A percentile compares a stretch with the other conserved stretches of the same genome.
Evolutionary conservation across 148 eudicot species (phyloP).

Genomic region (Heliosperma pusillum): DNA sequence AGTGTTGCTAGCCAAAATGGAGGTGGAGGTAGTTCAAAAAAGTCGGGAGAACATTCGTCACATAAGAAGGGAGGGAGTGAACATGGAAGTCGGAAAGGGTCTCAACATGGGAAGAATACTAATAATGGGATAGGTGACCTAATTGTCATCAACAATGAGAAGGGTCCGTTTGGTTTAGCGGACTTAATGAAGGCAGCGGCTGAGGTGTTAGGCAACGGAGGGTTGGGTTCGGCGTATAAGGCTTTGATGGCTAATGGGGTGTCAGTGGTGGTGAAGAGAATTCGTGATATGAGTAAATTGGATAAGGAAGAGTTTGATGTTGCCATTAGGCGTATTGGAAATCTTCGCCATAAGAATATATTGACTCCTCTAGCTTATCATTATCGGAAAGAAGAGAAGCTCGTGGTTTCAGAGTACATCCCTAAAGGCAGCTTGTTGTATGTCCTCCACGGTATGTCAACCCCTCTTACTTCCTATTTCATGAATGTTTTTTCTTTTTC

Average conservation of each 20-base stretch:
- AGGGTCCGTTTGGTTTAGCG: conserved; percentile 57
- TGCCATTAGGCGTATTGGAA: conserved; percentile 48
- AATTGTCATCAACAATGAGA: conserved; percentile 49
- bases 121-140: conserved; percentile 35
- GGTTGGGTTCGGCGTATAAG: conserved; percentile 67
- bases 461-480: not conserved
- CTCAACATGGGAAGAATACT: conserved; percentile 25
- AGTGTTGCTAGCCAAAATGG: not conserved
- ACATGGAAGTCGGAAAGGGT: conserved; percentile 26
- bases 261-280: conserved; percentile 70
- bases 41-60: conserved; percentile 23
- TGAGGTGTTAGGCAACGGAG: conserved; percentile 63
- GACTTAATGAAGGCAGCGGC: conserved; percentile 85
- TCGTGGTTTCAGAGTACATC: conserved; percentile 54
- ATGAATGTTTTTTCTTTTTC: no score
- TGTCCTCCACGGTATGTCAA: conserved; percentile 54
- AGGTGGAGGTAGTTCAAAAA: conserved; percentile 25
- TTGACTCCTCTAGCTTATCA: conserved; percentile 64
- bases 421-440: conserved; percentile 62
- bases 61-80: conserved; percentile 25
- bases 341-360: conserved; percentile 49
- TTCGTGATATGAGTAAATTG: conserved; percentile 53
- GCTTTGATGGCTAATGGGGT: conserved; percentile 60
- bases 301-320: conserved; percentile 51
- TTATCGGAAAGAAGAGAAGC: conserved; percentile 69